Percentiles rank a stretch among this genome's conserved stretches.
These are phyloP conservation scores for Apiospora hydei DNA, from an alignment of 2,329 filamentous ascomycete genomes.

Conservation along the genomic window DNA sequence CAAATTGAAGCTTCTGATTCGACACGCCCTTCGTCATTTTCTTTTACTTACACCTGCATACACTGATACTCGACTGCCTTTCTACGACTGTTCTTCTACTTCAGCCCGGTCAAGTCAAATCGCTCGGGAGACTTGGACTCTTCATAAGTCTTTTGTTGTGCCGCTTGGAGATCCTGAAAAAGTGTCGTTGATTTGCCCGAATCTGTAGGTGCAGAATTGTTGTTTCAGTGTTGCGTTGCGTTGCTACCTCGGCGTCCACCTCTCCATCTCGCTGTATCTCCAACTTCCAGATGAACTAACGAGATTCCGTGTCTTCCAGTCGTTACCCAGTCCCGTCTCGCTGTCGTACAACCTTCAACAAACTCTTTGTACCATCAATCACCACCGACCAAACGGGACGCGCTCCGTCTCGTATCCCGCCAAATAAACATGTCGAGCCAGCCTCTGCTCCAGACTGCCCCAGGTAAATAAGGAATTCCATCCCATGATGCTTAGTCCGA, in stretches of 20 bases:
- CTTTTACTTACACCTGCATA: not conserved
- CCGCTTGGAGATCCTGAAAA: not conserved
- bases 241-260: slow-evolving; percentile 1
- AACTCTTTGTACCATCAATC: not conserved
- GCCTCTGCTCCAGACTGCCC: slow-evolving; percentile 92
- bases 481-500: not conserved
- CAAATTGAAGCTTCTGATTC: slow-evolving; percentile 25
- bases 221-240: not conserved
- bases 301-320: not conserved
- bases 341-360: slow-evolving; percentile 16
- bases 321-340: slow-evolving; percentile 3
- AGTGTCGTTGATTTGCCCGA: not conserved
- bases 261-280: not conserved
- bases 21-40: slow-evolving; percentile 1
- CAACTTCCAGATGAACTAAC: not conserved
- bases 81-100: not conserved
- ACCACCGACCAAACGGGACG: not conserved
- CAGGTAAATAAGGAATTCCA: slow-evolving; percentile 64
- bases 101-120: not conserved
- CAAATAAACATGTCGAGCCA: slow-evolving; percentile 82
- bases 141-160: not conserved
- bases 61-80: not conserved
- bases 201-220: not conserved
- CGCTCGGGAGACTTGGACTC: not conserved
- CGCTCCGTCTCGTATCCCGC: slow-evolving; percentile 25